A percentile compares a stretch with the other conserved stretches of the same genome.
Evolutionary conservation across 2,329 filamentous ascomycete species (phyloP).

Genomic region (Clarireedia paspali): DNA sequence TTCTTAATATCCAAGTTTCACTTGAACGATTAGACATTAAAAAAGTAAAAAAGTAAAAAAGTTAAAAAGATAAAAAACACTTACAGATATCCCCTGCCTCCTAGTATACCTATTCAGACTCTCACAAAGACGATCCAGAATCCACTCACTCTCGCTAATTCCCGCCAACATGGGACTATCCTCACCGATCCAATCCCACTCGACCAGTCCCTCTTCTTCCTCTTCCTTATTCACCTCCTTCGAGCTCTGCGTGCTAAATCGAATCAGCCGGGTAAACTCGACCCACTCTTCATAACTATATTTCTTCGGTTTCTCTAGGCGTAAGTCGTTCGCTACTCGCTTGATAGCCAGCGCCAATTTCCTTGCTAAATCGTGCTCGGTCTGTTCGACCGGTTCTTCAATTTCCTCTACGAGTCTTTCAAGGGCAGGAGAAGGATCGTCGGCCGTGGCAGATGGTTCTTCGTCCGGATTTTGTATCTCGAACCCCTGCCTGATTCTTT

Average conservation of each 20-base stretch:
- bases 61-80: not conserved
- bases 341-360: slow-evolving; percentile 50
- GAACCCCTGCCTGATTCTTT: slow-evolving; percentile 33
- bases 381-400: slow-evolving; percentile 27
- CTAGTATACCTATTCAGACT: slow-evolving; percentile 42
- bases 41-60: too few species aligned
- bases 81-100: slow-evolving; percentile 22
- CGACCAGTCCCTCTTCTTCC: slow-evolving; percentile 49
- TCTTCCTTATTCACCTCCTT: slow-evolving; percentile 35
- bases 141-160: slow-evolving; percentile 57
- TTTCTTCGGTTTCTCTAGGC: slow-evolving; percentile 36
- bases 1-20: too few species aligned
- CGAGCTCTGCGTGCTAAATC: slow-evolving; percentile 38
- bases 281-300: slow-evolving; percentile 66
- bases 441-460: not conserved
- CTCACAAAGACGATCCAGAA: slow-evolving; percentile 58
- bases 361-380: slow-evolving; percentile 43
- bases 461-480: slow-evolving; percentile 25
- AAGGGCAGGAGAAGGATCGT: slow-evolving; percentile 5
- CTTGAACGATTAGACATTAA: too few species aligned
- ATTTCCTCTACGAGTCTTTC: slow-evolving; percentile 28
- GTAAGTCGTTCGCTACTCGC: slow-evolving; percentile 45
- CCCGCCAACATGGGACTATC: slow-evolving; percentile 59
- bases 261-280: slow-evolving; percentile 55
- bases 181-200: slow-evolving; percentile 69